Evolutionary conservation across 169 alveolate species (phyloP).

Genomic region (Cryptosporidium sp.): DNA sequence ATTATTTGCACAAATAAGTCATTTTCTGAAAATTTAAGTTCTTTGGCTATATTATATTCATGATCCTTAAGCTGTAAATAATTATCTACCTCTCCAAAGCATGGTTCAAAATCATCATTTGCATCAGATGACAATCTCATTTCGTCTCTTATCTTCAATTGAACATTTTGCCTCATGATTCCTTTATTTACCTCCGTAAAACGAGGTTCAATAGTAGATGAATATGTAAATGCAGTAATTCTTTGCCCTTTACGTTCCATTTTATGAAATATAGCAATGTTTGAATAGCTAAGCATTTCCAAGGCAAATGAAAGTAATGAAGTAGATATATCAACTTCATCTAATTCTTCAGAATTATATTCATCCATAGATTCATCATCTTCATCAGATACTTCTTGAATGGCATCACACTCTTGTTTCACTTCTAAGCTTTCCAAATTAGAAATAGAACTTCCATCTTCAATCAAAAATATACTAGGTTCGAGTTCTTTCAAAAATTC

Average conservation of each 20-base stretch:
- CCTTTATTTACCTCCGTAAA: slow-evolving; percentile 42
- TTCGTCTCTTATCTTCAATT: not conserved
- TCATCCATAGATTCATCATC: slow-evolving; percentile 1
- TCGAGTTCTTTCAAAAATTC: slow-evolving; percentile 25
- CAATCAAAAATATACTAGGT: slow-evolving; percentile 52
- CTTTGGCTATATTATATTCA: slow-evolving; percentile 39
- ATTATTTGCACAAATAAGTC: not conserved
- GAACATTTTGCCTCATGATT: slow-evolving; percentile 16
- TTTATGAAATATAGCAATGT: slow-evolving; percentile 48
- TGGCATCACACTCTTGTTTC: not conserved
- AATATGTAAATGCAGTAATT: slow-evolving; percentile 63
- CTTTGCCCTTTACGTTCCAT: slow-evolving; percentile 66
- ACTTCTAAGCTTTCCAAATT: slow-evolving; percentile 34
- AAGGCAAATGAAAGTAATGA: slow-evolving; percentile 48
- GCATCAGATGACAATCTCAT: not conserved
- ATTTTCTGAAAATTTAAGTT: not conserved
- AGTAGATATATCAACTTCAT: slow-evolving; percentile 44
- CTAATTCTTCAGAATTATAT: not conserved
- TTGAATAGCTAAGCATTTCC: slow-evolving; percentile 69
- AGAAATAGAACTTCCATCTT: slow-evolving; percentile 73
- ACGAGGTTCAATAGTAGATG: slow-evolving; percentile 44
- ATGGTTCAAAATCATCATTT: slow-evolving; percentile 2
- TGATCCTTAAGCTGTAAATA: not conserved
- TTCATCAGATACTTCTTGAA: slow-evolving; percentile 23
- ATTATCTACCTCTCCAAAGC: not conserved